Evolutionary conservation across 768 basidiomycete genomes (phyloP).

Genomic region (Agaricus subrufescens): DNA sequence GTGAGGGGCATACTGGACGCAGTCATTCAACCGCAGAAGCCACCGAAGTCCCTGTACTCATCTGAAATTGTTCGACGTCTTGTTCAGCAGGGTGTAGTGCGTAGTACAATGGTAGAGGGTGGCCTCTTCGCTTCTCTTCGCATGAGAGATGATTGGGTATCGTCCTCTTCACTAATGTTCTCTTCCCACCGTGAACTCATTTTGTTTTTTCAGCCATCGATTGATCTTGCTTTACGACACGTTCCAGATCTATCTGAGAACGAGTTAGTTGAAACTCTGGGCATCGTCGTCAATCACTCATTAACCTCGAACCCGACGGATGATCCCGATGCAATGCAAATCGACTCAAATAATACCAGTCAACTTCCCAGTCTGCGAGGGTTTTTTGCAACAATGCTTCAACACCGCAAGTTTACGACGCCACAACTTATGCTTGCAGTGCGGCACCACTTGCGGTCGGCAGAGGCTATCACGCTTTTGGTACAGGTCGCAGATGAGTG

Average conservation of each 20-base stretch:
- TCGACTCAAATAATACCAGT: slow-evolving; percentile 21
- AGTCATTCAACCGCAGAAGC: slow-evolving; percentile 34
- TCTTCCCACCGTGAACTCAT: background rate
- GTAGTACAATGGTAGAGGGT: slow-evolving; percentile 56
- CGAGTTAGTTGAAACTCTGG: slow-evolving; percentile 54
- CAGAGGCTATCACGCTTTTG: slow-evolving; percentile 42
- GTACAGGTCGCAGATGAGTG: slow-evolving; percentile 46
- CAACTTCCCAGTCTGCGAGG: slow-evolving; percentile 23
- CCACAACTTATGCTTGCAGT: slow-evolving; percentile 45
- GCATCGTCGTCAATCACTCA: slow-evolving; percentile 33
- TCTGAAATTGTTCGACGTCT: slow-evolving; percentile 53
- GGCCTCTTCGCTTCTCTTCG: slow-evolving; percentile 52
- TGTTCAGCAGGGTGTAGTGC: slow-evolving; percentile 52
- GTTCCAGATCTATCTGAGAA: slow-evolving; percentile 64
- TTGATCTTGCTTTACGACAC: slow-evolving; percentile 45
- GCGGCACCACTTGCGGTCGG: slow-evolving; percentile 42
- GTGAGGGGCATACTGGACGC: slow-evolving; percentile 54
- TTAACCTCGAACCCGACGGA: slow-evolving; percentile 15
- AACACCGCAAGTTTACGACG: slow-evolving; percentile 29
- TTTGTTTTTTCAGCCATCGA: slow-evolving; percentile 29
- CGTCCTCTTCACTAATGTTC: slow-evolving; percentile 9
- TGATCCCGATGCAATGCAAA: slow-evolving; percentile 38
- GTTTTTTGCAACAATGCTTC: slow-evolving; percentile 32
- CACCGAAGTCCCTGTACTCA: slow-evolving; percentile 36
- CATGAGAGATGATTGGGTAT: slow-evolving; percentile 67